phyloP scores from a whole-genome alignment of 768 basidiomycete genomes.

The Mrakia blollopis region DNA sequence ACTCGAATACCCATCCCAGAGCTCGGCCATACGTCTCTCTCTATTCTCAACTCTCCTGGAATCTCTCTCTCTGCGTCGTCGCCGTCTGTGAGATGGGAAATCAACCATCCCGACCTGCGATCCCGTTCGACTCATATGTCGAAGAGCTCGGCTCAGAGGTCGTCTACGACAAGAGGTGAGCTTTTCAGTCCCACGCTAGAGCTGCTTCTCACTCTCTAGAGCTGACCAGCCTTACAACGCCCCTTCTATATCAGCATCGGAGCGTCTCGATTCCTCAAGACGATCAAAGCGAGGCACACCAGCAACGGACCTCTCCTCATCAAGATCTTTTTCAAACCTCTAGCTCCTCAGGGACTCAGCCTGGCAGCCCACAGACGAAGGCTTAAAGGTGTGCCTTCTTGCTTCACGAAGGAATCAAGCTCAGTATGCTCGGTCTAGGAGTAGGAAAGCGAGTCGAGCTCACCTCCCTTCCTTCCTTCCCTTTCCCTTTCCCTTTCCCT shows the following conservation, averaged over 20 bases:
- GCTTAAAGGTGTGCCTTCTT: conserved; percentile 58
- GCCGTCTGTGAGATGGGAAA: conserved; percentile 23
- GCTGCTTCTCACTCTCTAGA: not conserved
- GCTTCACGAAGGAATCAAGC: not conserved
- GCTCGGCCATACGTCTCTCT: too few relatives aligned
- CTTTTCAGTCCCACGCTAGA: not conserved
- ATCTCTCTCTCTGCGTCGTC: too few relatives aligned
- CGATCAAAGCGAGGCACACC: conserved; percentile 78
- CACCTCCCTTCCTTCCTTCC: conserved; percentile 8
- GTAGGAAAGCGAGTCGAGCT: not conserved
- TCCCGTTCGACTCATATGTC: conserved; percentile 81
- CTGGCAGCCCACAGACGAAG: conserved; percentile 70
- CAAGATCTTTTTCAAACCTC: conserved; percentile 90
- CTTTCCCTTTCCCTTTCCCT: not conserved
- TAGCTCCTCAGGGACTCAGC: conserved; percentile 54
- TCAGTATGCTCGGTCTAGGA: not conserved
- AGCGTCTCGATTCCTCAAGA: conserved; percentile 69
- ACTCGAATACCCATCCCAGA: too few relatives aligned
- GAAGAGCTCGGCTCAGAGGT: conserved; percentile 81
- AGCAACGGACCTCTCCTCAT: conserved; percentile 80
- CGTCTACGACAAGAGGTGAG: conserved; percentile 78
- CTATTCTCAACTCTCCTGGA: too few relatives aligned
- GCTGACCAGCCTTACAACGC: too few relatives aligned
- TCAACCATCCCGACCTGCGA: conserved; percentile 35
- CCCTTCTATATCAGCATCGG: conserved; percentile 52